Evolutionary conservation across 2,329 filamentous ascomycete species (phyloP).

Genomic region (Alternaria consortialis): DNA sequence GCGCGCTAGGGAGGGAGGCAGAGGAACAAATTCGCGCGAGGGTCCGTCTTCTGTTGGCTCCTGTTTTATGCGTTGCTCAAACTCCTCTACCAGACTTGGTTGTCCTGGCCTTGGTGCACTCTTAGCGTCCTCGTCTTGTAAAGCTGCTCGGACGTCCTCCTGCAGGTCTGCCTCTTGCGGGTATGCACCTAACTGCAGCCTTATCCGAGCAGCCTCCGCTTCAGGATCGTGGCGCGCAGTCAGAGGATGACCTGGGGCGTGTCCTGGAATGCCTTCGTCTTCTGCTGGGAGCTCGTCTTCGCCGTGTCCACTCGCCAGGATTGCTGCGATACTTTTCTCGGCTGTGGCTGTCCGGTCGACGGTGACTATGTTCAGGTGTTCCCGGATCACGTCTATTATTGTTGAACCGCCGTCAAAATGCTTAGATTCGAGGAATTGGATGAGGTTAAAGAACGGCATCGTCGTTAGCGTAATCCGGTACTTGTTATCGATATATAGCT

Average conservation of each 20-base stretch:
- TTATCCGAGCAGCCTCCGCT: slow-evolving; percentile 59
- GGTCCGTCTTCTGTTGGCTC: slow-evolving; percentile 89
- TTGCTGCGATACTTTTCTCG: slow-evolving; percentile 67
- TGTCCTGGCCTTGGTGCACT: slow-evolving; percentile 76
- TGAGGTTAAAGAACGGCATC: slow-evolving; percentile 80
- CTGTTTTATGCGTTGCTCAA: slow-evolving; percentile 85
- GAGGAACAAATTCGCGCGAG: slow-evolving; percentile 78
- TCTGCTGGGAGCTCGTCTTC: slow-evolving; percentile 68
- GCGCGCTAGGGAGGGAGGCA: slow-evolving; percentile 85
- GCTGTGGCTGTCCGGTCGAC: slow-evolving; percentile 64
- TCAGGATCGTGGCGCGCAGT: slow-evolving; percentile 66
- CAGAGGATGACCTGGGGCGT: slow-evolving; percentile 70
- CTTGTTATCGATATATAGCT: slow-evolving; percentile 83
- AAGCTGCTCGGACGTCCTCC: slow-evolving; percentile 84
- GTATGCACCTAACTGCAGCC: slow-evolving; percentile 79
- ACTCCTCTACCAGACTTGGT: slow-evolving; percentile 81
- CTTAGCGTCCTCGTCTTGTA: slow-evolving; percentile 84
- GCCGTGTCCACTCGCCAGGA: slow-evolving; percentile 64
- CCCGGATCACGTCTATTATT: slow-evolving; percentile 76
- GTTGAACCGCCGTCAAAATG: slow-evolving; percentile 80
- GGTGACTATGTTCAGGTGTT: slow-evolving; percentile 66
- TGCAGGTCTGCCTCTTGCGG: slow-evolving; percentile 85
- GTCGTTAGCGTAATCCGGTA: slow-evolving; percentile 91
- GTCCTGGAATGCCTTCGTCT: slow-evolving; percentile 74
- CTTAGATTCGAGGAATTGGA: slow-evolving; percentile 90